phyloP scores from a whole-genome alignment of 2,329 filamentous ascomycete genomes.

The Pestalotiopsis sp. region DNA sequence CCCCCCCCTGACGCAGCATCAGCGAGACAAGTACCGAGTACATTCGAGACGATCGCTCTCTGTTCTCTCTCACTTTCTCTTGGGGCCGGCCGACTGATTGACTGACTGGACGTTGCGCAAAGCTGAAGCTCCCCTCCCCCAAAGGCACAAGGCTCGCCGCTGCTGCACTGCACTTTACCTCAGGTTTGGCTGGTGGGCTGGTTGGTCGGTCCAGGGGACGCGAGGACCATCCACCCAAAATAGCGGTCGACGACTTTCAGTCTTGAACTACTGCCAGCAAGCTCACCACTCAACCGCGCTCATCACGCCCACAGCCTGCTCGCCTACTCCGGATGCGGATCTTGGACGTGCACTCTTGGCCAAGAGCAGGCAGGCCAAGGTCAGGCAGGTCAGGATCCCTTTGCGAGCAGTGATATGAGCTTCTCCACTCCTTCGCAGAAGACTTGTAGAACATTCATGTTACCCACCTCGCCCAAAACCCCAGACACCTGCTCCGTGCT shows the following conservation, averaged over 20 bases:
- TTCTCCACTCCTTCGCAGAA: slow-evolving; percentile 17
- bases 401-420: slow-evolving; percentile 8
- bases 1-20: slow-evolving; percentile 16
- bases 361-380: neutral
- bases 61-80: neutral
- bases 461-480: slow-evolving; percentile 10
- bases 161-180: neutral
- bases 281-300: neutral
- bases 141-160: neutral
- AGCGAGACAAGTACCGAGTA: slow-evolving; percentile 2
- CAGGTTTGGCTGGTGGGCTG: neutral
- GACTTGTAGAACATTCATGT: slow-evolving; percentile 16
- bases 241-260: slow-evolving; percentile 6
- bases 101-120: neutral
- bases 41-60: neutral
- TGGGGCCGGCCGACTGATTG: neutral
- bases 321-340: neutral
- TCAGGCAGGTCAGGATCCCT: slow-evolving; percentile 11
- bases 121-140: neutral
- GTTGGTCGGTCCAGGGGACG: neutral
- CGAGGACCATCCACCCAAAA: slow-evolving; percentile 8
- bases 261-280: neutral
- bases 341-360: neutral
- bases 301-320: neutral
- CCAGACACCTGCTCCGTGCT: neutral